phyloP scores from a whole-genome alignment of 2,329 filamentous ascomycete species.

The Fusarium equiseti region DNA sequence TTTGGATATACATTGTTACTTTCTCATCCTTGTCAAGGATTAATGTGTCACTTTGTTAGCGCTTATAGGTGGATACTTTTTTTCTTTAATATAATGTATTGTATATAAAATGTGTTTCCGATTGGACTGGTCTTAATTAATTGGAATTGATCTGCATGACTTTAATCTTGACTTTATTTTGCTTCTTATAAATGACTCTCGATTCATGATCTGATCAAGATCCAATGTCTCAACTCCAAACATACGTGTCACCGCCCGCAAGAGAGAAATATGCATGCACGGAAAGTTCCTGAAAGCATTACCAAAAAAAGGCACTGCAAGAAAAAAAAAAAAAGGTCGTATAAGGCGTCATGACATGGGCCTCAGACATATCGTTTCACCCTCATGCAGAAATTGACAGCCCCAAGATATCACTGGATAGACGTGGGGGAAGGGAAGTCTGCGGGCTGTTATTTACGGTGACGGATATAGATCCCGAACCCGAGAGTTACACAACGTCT shows the following conservation, averaged over 20 bases:
- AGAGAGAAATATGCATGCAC: neutral
- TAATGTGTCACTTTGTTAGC: neutral
- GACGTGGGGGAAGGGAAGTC: neutral
- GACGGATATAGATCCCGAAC: constrained; percentile 3
- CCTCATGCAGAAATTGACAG: neutral
- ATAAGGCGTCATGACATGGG: neutral
- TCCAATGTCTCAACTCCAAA: neutral
- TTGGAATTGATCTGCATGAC: neutral
- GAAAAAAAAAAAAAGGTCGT: neutral
- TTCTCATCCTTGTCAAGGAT: constrained; percentile 10
- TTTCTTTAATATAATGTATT: neutral
- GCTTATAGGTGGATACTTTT: neutral
- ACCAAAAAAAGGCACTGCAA: neutral
- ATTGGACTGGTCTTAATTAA: neutral
- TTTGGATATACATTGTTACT: neutral
- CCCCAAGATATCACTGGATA: neutral
- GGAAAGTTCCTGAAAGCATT: neutral
- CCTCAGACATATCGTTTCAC: neutral
- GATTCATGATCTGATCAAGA: neutral
- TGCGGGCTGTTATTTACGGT: constrained; percentile 2
- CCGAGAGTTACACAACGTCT: constrained; percentile 27
- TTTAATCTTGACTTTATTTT: neutral
- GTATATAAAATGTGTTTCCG: neutral
- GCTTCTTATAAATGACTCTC: neutral
- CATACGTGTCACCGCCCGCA: neutral